Percentiles rank a stretch among this genome's conserved stretches.
Conservation (phyloP, 768 basidiomycete species). For the Boletus rubroflammeus region DNA sequence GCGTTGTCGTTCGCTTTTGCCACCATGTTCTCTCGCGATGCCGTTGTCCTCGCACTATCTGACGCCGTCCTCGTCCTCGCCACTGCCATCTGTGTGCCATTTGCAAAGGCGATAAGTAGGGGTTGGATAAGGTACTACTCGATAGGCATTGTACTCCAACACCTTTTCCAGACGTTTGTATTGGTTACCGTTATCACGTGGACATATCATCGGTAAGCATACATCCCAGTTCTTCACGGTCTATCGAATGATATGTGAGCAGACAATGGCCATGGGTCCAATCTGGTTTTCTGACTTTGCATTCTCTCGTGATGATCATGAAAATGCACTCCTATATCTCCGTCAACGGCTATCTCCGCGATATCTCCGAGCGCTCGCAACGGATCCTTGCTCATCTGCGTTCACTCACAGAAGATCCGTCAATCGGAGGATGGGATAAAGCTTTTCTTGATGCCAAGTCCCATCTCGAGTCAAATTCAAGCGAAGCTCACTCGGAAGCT, state of each 20-base stretch:
- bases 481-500: conserved; percentile 19
- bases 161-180: conserved; percentile 69
- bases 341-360: conserved; percentile 80
- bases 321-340: conserved; percentile 95
- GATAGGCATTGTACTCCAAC: conserved; percentile 75
- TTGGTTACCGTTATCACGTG: conserved; percentile 76
- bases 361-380: conserved; percentile 45
- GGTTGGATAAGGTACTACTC: conserved; percentile 83
- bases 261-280: conserved; percentile 99
- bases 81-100: conserved; percentile 78
- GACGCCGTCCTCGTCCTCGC: conserved; percentile 77
- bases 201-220: conserved; percentile 77
- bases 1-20: conserved; percentile 80
- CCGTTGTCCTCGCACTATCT: conserved; percentile 72
- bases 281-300: conserved; percentile 83
- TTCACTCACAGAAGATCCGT: conserved; percentile 37
- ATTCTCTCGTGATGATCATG: conserved; percentile 89
- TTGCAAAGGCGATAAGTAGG: conserved; percentile 69
- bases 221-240: background rate
- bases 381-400: conserved; percentile 43
- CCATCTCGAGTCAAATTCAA: conserved; percentile 30
- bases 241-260: background rate
- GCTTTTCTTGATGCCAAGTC: conserved; percentile 50
- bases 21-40: conserved; percentile 83
- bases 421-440: conserved; percentile 63